Evolutionary conservation across 2,329 filamentous ascomycete species (phyloP).

Genomic region (Microascus cirrosus): DNA sequence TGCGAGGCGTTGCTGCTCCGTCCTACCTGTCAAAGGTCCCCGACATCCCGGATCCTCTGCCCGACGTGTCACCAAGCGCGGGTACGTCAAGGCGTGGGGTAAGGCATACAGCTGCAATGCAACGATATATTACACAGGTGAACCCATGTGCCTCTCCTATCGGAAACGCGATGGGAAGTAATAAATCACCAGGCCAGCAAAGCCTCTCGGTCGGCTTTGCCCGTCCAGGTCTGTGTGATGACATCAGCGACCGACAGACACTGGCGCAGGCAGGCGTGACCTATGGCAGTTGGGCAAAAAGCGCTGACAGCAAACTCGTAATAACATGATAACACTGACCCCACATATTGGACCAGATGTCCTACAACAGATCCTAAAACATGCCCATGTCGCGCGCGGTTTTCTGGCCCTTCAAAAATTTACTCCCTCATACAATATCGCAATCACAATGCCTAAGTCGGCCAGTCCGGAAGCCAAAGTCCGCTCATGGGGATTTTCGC

Average conservation of each 20-base stretch:
- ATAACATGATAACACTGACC: too few species aligned
- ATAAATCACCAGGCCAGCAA: neutral
- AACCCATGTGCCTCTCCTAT: neutral
- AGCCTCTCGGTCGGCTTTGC: neutral
- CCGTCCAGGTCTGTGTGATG: neutral
- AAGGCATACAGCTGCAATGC: neutral
- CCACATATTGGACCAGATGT: too few species aligned
- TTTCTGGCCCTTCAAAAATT: too few species aligned
- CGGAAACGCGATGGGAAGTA: neutral
- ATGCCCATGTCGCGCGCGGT: too few species aligned
- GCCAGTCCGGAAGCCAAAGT: slow-evolving; percentile 42
- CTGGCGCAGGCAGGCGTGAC: neutral
- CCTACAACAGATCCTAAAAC: too few species aligned
- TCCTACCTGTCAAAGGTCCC: neutral
- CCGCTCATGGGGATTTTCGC: slow-evolving; percentile 55
- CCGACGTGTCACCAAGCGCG: neutral
- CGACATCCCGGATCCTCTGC: neutral
- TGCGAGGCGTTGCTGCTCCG: neutral
- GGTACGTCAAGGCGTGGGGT: neutral
- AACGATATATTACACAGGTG: neutral
- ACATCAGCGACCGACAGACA: neutral
- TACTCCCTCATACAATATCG: neutral
- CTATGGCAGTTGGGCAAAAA: too few species aligned
- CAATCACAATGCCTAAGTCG: neutral
- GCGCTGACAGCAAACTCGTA: too few species aligned